These are phyloP conservation scores for Alternaria ethzedia DNA, from an alignment of 2,329 filamentous ascomycete species.

Conservation along the genomic window DNA sequence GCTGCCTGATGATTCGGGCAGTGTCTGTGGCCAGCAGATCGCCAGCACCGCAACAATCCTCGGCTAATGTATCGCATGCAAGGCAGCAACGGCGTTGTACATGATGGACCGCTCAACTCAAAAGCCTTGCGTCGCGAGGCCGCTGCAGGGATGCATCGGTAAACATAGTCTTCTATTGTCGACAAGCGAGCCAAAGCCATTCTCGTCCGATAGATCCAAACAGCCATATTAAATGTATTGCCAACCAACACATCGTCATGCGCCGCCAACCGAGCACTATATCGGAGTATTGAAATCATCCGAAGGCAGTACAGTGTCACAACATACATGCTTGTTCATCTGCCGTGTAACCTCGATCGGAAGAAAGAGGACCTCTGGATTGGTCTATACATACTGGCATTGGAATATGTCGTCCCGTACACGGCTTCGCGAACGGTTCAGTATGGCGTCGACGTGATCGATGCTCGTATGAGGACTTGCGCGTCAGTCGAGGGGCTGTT, in stretches of 20 bases:
- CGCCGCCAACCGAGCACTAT: conserved; percentile 9
- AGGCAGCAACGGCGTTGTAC: neutral
- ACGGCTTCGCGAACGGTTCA: neutral
- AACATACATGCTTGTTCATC: conserved; percentile 1
- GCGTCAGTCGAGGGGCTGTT: neutral
- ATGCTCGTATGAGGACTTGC: neutral
- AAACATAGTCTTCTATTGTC: neutral
- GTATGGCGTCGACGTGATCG: neutral
- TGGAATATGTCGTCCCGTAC: neutral
- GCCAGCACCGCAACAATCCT: neutral
- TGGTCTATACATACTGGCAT: conserved; percentile 1
- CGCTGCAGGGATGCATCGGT: neutral
- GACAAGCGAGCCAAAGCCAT: neutral
- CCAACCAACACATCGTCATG: neutral
- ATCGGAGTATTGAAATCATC: conserved; percentile 20
- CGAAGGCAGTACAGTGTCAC: conserved; percentile 11
- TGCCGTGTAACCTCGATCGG: conserved; percentile 6
- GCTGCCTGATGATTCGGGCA: neutral
- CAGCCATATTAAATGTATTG: conserved; percentile 10
- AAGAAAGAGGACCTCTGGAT: neutral
- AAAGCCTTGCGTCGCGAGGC: neutral
- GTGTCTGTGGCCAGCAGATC: neutral
- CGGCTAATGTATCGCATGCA: neutral
- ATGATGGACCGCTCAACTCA: neutral
- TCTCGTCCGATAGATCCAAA: conserved; percentile 2